These are phyloP conservation scores for Sarcodon sp. DNA, from an alignment of 768 basidiomycete species.

Conservation along the genomic window DNA sequence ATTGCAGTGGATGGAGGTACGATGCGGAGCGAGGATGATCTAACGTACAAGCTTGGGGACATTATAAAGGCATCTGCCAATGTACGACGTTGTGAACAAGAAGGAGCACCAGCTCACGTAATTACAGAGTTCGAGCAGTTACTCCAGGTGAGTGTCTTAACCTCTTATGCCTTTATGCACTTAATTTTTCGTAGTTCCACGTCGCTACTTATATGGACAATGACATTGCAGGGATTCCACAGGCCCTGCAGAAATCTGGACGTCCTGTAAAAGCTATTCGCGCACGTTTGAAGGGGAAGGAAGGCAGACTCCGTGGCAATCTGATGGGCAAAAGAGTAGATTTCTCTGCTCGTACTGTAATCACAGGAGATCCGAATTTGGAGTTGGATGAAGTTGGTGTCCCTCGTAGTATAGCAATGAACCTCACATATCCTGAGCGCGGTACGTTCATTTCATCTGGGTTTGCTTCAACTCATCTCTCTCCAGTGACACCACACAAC, in stretches of 20 bases:
- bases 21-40: conserved; percentile 94
- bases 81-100: conserved; percentile 86
- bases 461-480: not conserved
- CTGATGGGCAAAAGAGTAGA: conserved; percentile 99
- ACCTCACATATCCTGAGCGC: conserved; percentile 92
- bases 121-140: conserved; percentile 94
- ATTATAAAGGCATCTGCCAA: conserved; percentile 93
- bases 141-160: conserved; percentile 56
- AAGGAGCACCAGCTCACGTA: conserved; percentile 93
- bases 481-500: conserved; percentile 89
- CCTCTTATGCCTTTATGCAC: not conserved
- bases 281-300: conserved; percentile 96
- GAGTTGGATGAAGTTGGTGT: conserved; percentile 97
- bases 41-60: conserved; percentile 96
- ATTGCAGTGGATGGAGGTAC: conserved; percentile 95
- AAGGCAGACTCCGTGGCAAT: conserved; percentile 94
- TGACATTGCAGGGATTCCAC: conserved; percentile 95
- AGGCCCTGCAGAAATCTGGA: conserved; percentile 94
- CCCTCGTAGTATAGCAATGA: conserved; percentile 92
- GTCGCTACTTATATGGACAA: conserved; percentile 99
- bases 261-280: conserved; percentile 97
- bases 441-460: conserved; percentile 31
- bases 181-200: conserved; percentile 55
- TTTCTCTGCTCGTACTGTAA: conserved; percentile 97
- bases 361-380: conserved; percentile 96